phyloP scores from a whole-genome alignment of 2,329 filamentous ascomycete genomes.

The Fusarium camptoceras region DNA sequence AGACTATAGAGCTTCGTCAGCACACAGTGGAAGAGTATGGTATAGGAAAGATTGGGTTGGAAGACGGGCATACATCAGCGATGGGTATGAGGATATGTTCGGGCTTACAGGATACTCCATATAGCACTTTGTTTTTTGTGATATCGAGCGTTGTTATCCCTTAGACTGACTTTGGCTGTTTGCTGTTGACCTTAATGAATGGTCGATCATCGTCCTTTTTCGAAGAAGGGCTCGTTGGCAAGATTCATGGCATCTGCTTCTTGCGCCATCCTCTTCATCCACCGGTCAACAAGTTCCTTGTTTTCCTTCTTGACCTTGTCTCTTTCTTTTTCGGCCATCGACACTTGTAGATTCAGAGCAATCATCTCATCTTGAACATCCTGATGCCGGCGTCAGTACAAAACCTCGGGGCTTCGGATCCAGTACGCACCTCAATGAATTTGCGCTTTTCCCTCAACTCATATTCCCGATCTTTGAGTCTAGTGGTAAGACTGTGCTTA shows the following conservation, averaged over 20 bases:
- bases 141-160: constrained; percentile 14
- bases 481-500: constrained; percentile 69
- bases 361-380: constrained; percentile 95
- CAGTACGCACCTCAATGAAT: constrained; percentile 73
- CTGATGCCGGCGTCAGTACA: constrained; percentile 52
- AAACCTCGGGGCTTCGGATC: neutral
- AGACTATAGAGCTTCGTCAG: constrained; percentile 51
- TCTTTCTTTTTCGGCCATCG: constrained; percentile 82
- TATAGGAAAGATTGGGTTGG: constrained; percentile 36
- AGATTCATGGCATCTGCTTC: constrained; percentile 91
- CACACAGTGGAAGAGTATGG: constrained; percentile 37
- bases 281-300: constrained; percentile 86
- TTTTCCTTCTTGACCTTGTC: constrained; percentile 84
- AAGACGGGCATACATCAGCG: constrained; percentile 32
- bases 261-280: constrained; percentile 88
- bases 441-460: constrained; percentile 87
- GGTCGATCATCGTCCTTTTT: constrained; percentile 44
- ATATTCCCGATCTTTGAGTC: constrained; percentile 83
- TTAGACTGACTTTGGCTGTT: constrained; percentile 7
- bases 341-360: constrained; percentile 86
- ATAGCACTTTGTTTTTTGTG: constrained; percentile 45
- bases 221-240: constrained; percentile 63
- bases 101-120: constrained; percentile 51
- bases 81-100: constrained; percentile 38
- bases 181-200: constrained; percentile 2